These are phyloP conservation scores for Triticum dicoccoides DNA, from an alignment of 176 grass and related monocot species.

Conservation along the genomic window DNA sequence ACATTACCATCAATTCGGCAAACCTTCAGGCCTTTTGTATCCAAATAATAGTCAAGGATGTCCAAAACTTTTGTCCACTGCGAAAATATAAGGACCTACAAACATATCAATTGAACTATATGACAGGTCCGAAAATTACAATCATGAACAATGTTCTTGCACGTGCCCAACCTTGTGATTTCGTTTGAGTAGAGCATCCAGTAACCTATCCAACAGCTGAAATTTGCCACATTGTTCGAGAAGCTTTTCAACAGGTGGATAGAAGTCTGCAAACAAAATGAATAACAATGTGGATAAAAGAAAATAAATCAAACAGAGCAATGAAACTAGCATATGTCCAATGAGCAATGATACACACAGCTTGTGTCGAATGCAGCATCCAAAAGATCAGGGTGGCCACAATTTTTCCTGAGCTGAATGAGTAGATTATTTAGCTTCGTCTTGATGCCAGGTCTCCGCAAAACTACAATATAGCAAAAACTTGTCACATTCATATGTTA, in stretches of 20 bases:
- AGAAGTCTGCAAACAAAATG: conserved; percentile 44
- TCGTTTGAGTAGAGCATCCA: conserved; percentile 51
- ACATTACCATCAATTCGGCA: conserved; percentile 92
- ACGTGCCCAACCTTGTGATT: conserved; percentile 69
- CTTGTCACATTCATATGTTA: conserved; percentile 1
- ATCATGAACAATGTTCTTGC: background rate
- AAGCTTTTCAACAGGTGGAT: conserved; percentile 80
- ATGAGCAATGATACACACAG: conserved; percentile 32
- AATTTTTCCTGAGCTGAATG: conserved; percentile 84
- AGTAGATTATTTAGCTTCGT: conserved; percentile 77
- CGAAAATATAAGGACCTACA: conserved; percentile 94
- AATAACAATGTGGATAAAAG: background rate
- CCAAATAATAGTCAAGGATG: conserved; percentile 79
- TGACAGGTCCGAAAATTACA: conserved; percentile 8
- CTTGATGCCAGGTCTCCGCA: conserved; percentile 58
- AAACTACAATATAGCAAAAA: conserved; percentile 37
- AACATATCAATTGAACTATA: conserved; percentile 19
- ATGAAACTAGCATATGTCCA: conserved; percentile 1
- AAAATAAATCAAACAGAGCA: background rate
- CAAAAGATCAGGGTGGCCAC: conserved; percentile 84
- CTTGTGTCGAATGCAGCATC: conserved; percentile 55
- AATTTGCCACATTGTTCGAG: conserved; percentile 83
- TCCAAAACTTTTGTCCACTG: conserved; percentile 96
- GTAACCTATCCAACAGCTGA: conserved; percentile 67
- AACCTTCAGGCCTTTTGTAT: conserved; percentile 56